phyloP scores from a whole-genome alignment of 129 eudicot species.

The Arctium lappa region DNA sequence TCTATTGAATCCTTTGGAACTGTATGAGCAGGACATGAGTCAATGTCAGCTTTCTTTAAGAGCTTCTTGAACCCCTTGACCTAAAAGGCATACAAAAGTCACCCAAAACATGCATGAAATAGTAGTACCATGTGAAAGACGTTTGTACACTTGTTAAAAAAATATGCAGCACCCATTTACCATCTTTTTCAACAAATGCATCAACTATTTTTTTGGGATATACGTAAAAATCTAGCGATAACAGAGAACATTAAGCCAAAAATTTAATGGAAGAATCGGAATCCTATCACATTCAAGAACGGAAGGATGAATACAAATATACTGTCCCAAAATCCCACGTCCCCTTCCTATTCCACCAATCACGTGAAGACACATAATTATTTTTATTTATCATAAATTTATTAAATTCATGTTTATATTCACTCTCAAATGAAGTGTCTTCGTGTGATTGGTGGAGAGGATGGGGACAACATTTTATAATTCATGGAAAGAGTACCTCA shows the following conservation, averaged over 20 bases:
- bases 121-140: not conserved
- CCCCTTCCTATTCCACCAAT: not conserved
- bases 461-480: not conserved
- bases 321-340: not conserved
- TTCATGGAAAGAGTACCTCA: slow-evolving; percentile 43
- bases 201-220: too few relatives aligned
- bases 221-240: not conserved
- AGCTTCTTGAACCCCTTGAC: slow-evolving; percentile 60
- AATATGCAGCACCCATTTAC: not conserved
- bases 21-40: slow-evolving; percentile 46
- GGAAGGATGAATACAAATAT: not conserved
- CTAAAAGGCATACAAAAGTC: slow-evolving; percentile 38
- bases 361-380: not conserved
- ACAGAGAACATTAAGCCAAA: not conserved
- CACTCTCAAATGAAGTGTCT: not conserved
- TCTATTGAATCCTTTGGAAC: slow-evolving; percentile 57
- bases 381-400: not conserved
- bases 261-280: not conserved
- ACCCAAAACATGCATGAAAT: not conserved
- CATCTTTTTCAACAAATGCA: not conserved
- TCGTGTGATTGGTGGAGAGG: not conserved
- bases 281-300: not conserved
- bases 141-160: not conserved
- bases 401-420: not conserved
- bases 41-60: slow-evolving; percentile 66